Conservation (phyloP, 768 basidiomycete genomes). For the Pilatotrama ljubarskyi region DNA sequence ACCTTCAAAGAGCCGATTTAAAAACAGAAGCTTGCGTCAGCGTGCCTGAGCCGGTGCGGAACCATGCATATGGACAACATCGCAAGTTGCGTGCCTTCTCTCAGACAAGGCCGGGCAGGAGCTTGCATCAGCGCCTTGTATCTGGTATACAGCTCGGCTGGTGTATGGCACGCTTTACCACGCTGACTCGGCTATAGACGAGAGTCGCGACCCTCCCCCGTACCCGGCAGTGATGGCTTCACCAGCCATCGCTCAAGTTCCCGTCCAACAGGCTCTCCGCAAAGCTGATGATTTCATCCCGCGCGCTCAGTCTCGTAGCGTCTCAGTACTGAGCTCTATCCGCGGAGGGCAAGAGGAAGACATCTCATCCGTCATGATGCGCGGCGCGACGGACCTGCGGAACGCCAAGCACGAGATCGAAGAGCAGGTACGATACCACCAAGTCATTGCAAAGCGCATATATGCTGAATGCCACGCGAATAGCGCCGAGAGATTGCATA, state of each 20-base stretch:
- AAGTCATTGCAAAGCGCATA: neutral
- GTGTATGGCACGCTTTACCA: neutral
- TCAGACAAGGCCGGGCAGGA: conserved; percentile 15
- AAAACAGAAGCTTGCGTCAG: neutral
- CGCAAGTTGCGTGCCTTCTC: conserved; percentile 4
- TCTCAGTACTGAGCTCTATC: conserved; percentile 24
- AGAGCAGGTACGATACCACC: conserved; percentile 23
- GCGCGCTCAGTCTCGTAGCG: conserved; percentile 23
- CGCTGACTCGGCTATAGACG: neutral
- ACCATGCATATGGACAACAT: neutral
- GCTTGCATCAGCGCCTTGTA: conserved; percentile 21
- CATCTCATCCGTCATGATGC: conserved; percentile 33
- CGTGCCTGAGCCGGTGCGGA: neutral
- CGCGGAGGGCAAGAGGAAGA: conserved; percentile 27
- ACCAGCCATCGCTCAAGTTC: neutral
- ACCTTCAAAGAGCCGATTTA: too few relatives aligned
- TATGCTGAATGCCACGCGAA: neutral
- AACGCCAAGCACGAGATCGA: conserved; percentile 28
- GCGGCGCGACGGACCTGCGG: conserved; percentile 28
- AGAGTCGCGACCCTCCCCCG: neutral
- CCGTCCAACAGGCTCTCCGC: neutral
- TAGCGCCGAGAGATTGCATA: conserved; percentile 28
- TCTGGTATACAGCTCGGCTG: conserved; percentile 1
- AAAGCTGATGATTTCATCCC: neutral
- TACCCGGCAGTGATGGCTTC: neutral